phyloP scores from a whole-genome alignment of 2,329 filamentous ascomycete species.

The Tolypocladium nubicola region DNA sequence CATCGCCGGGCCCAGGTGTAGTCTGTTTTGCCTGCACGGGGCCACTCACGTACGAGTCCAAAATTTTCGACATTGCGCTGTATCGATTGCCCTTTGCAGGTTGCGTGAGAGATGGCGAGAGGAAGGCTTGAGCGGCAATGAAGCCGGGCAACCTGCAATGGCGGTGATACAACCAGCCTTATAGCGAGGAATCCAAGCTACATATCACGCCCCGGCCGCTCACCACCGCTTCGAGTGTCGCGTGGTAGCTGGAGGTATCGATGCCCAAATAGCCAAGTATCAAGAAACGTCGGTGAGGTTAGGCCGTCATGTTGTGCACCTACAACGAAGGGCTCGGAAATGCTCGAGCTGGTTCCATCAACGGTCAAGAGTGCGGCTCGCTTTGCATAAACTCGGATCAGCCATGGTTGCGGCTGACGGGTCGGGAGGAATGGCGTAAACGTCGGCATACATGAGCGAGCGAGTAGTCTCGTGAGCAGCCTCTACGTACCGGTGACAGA shows the following conservation, averaged over 20 bases:
- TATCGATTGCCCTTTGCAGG: background rate
- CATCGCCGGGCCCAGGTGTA: background rate
- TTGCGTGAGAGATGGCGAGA: background rate
- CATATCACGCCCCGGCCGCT: constrained; percentile 9
- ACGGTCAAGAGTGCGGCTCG: background rate
- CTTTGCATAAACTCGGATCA: background rate
- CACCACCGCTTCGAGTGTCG: background rate
- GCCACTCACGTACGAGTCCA: constrained; percentile 1
- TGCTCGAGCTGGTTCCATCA: background rate
- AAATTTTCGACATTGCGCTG: background rate
- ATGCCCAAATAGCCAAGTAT: constrained; percentile 11
- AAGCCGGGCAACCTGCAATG: background rate
- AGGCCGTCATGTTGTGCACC: constrained; percentile 11
- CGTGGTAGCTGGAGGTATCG: constrained; percentile 3
- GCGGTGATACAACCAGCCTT: background rate
- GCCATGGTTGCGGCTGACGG: background rate
- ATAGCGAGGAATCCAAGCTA: background rate
- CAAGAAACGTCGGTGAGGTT: constrained; percentile 8
- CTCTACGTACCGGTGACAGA: background rate
- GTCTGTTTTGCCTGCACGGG: background rate
- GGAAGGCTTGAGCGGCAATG: background rate
- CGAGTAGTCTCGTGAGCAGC: constrained; percentile 5
- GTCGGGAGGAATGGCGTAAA: background rate
- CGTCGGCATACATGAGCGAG: constrained; percentile 6
- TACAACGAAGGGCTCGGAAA: background rate